Conservation (phyloP, 495 filamentous ascomycete genomes). For the Opeltia flavorubescens region DNA sequence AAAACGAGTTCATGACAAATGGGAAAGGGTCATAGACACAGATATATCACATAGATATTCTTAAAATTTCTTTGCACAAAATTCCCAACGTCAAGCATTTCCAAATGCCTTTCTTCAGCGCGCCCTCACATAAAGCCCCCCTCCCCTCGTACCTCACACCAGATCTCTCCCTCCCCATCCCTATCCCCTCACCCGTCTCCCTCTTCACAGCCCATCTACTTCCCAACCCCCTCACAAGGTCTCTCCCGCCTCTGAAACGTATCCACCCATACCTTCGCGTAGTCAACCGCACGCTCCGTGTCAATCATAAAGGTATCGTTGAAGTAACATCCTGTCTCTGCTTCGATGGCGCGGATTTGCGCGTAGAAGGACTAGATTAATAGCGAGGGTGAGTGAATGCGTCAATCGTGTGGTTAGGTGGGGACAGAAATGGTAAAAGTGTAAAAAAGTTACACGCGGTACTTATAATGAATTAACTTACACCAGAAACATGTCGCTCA, state of each 20-base stretch:
- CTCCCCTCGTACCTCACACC: too few species aligned
- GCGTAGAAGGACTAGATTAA: not conserved
- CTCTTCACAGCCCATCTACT: not conserved
- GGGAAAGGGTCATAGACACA: too few species aligned
- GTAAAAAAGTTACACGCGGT: not conserved
- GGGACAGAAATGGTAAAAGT: not conserved
- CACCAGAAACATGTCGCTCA: not conserved
- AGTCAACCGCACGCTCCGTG: not conserved
- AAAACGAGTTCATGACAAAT: too few species aligned
- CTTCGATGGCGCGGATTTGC: conserved; percentile 2
- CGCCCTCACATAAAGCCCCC: not conserved
- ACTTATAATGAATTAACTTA: not conserved
- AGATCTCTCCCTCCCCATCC: not conserved
- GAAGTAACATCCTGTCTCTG: not conserved
- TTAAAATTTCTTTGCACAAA: too few species aligned
- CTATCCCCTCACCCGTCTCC: not conserved
- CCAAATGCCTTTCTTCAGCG: too few species aligned
- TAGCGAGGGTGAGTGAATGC: not conserved
- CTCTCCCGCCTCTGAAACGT: not conserved
- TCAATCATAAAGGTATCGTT: conserved; percentile 1
- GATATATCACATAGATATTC: too few species aligned
- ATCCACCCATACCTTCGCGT: not conserved
- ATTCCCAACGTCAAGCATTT: too few species aligned
- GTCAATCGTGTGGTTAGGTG: not conserved
- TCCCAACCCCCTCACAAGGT: not conserved